Evolutionary conservation across 2,329 filamentous ascomycete genomes (phyloP), one percentile per base, ranked within the genome.

Genomic region (Botrytis paeoniae): DNA sequence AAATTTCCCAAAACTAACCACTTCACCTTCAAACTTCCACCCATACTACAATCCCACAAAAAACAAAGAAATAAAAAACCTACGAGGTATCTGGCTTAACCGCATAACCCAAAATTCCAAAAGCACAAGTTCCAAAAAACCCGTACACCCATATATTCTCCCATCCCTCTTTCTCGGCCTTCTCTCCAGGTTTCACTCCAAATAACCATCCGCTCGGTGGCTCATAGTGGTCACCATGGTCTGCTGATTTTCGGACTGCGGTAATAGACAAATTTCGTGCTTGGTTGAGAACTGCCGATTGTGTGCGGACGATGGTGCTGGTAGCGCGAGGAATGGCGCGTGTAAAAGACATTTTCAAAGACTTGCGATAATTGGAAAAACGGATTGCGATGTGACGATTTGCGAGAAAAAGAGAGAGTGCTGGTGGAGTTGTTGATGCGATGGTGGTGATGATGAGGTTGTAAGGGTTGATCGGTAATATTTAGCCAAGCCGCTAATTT

Each of bases 51-150:
- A 29, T 54, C 12, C 61, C 35, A 6, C n/a, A 18, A 4, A 39
- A 39, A 73, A 74, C n/a, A 62, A 71, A 75, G 57, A 25, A 66
- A 70, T 75, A 73, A 69, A 60, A 70, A 74, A 94, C 95, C 86
- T 88, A 99, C 96, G 94, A 97, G 76, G 95, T 98, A 87, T 99
- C 96, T 70, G 96, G 96, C 90, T 98, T 98, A 83, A 96, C 98
- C 75, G 93, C 94, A 85, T 97, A 94, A 77, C 92, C 93, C 77
- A 98, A 86, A 75, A 89, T 89, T 71, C 91, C 91, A 77, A 94
- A 86, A 41, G 89, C 84, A 80, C 97, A 84, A 80, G 90, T 92
- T 71, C 93, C 93, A 82, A 91, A 92, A 83, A 97, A 94, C 68
- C 95, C 94, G 82, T 93, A 93, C 82, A 92, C 92, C 86, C 92